phyloP scores from a whole-genome alignment of 2,329 filamentous ascomycete species.

The Arthrobotrys pseudoclavata region DNA sequence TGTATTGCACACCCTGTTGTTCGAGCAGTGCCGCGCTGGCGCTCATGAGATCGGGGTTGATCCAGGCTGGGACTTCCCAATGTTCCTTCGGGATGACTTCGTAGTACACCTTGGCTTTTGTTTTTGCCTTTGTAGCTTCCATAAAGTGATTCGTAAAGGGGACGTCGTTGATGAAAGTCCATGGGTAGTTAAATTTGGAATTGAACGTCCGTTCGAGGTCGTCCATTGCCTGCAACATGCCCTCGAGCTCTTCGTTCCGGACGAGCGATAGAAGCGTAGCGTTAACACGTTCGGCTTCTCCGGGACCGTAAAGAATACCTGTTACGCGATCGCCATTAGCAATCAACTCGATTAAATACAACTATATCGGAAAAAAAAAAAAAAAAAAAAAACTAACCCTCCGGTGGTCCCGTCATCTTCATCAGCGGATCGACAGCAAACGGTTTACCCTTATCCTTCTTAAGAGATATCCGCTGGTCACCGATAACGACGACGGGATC shows the following conservation, averaged over 20 bases:
- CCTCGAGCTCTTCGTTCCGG: conserved; percentile 87
- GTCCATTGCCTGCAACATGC: conserved; percentile 87
- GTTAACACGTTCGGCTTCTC: conserved; percentile 80
- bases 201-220: conserved; percentile 98
- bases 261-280: conserved; percentile 93
- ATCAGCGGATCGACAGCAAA: conserved; percentile 52
- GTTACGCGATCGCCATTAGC: conserved; percentile 43
- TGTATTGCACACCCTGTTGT: conserved; percentile 88
- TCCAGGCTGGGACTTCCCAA: conserved; percentile 93
- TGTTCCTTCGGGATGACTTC: conserved; percentile 94
- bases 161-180: conserved; percentile 98
- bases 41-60: conserved; percentile 85
- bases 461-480: conserved; percentile 48
- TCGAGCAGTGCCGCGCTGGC: conserved; percentile 87
- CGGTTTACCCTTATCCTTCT: conserved; percentile 57
- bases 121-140: conserved; percentile 80
- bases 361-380: not conserved
- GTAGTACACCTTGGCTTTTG: conserved; percentile 89
- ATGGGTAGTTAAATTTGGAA: conserved; percentile 98
- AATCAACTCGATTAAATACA: not conserved
- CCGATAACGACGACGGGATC: conserved; percentile 51
- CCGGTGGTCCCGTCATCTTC: conserved; percentile 47
- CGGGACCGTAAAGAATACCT: conserved; percentile 62
- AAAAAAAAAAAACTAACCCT: conserved; percentile 27
- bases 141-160: conserved; percentile 96